Conservation (phyloP, 2,329 filamentous ascomycete species). For the Curvularia sp. region DNA sequence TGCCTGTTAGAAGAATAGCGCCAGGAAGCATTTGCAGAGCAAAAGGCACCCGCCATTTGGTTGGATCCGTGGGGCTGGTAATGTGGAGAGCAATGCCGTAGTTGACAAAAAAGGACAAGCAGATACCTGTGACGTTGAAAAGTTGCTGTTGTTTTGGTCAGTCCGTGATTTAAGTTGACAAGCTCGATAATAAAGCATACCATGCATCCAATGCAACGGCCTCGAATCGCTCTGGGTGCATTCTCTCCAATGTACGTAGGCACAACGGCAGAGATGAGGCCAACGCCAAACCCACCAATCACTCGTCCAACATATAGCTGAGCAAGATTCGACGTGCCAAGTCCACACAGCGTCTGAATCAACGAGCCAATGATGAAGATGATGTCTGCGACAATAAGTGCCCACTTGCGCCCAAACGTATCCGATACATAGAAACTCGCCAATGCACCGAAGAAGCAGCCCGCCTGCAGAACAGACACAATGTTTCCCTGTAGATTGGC, state of each 20-base stretch:
- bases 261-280: constrained; percentile 53
- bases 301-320: constrained; percentile 55
- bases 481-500: constrained; percentile 55
- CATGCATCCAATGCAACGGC: constrained; percentile 50
- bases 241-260: constrained; percentile 57
- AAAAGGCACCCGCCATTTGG: constrained; percentile 63
- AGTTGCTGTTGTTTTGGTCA: constrained; percentile 34
- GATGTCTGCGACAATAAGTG: constrained; percentile 53
- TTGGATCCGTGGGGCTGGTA: constrained; percentile 49
- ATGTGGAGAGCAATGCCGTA: constrained; percentile 59
- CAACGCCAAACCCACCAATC: constrained; percentile 56
- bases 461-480: constrained; percentile 54
- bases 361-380: constrained; percentile 55
- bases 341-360: constrained; percentile 51
- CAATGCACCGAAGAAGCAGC: constrained; percentile 56
- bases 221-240: constrained; percentile 53
- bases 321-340: constrained; percentile 44
- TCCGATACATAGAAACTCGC: constrained; percentile 54
- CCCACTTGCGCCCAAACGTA: constrained; percentile 52
- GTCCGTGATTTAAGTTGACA: neutral
- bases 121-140: constrained; percentile 57
- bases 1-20: constrained; percentile 57
- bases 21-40: constrained; percentile 62
- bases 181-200: constrained; percentile 1
- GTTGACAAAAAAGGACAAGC: constrained; percentile 61